These are phyloP conservation scores for Anthoceros angustus DNA, from an alignment of 225 moss, liverwort and hornwort species.

Conservation along the genomic window DNA sequence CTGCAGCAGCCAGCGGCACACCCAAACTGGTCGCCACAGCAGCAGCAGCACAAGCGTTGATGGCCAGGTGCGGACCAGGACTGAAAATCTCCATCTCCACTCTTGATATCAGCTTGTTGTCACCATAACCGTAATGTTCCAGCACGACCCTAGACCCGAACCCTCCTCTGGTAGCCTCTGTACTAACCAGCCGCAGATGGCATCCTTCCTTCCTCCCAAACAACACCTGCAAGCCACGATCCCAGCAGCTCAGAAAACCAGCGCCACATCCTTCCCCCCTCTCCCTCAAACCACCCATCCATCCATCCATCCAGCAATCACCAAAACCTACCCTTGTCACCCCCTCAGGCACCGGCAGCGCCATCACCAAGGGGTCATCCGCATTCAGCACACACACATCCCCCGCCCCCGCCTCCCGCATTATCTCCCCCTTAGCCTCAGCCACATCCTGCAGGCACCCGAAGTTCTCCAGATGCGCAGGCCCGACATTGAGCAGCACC, in stretches of 20 bases:
- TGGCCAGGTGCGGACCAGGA: constrained; percentile 65
- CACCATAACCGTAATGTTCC: constrained; percentile 23
- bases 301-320: not conserved
- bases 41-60: constrained; percentile 72
- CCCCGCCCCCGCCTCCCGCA: constrained; percentile 40
- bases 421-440: constrained; percentile 64
- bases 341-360: constrained; percentile 36
- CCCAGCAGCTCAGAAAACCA: too few species aligned
- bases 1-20: constrained; percentile 31
- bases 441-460: constrained; percentile 51
- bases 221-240: constrained; percentile 25
- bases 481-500: constrained; percentile 63
- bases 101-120: constrained; percentile 10
- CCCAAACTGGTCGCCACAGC: constrained; percentile 56
- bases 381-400: constrained; percentile 78
- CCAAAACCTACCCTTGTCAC: constrained; percentile 42
- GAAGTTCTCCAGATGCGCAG: constrained; percentile 61
- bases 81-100: constrained; percentile 58
- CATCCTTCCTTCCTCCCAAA: constrained; percentile 52
- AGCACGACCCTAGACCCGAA: constrained; percentile 32
- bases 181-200: constrained; percentile 43
- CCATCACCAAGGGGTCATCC: constrained; percentile 67
- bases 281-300: too few species aligned
- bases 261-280: too few species aligned
- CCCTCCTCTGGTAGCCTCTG: constrained; percentile 40